Percentiles rank a stretch among this genome's conserved stretches.
These are phyloP conservation scores for Stylonectria norvegica DNA, from an alignment of 2,329 filamentous ascomycete species.

Conservation along the genomic window DNA sequence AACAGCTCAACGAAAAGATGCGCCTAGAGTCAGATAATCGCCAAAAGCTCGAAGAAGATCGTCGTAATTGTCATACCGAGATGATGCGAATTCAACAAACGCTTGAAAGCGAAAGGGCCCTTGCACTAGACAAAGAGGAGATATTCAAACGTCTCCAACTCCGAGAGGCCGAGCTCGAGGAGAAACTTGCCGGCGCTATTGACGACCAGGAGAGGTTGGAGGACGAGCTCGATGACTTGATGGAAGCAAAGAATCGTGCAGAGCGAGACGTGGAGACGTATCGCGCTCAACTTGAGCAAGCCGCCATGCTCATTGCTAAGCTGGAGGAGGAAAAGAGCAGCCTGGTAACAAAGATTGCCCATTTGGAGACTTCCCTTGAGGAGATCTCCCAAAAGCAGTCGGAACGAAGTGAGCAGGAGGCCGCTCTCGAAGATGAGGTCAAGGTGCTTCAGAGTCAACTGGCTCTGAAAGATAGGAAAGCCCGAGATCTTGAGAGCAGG, in stretches of 20 bases:
- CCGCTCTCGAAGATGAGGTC: slow-evolving; percentile 75
- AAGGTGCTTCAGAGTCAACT: slow-evolving; percentile 91
- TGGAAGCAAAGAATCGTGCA: slow-evolving; percentile 83
- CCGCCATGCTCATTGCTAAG: slow-evolving; percentile 77
- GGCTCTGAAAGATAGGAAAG: slow-evolving; percentile 81
- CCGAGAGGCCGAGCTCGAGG: slow-evolving; percentile 86
- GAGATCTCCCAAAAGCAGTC: slow-evolving; percentile 69
- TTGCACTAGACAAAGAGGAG: slow-evolving; percentile 96
- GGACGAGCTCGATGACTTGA: slow-evolving; percentile 84
- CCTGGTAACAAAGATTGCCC: slow-evolving; percentile 62
- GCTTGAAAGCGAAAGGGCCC: slow-evolving; percentile 89
- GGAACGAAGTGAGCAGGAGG: slow-evolving; percentile 72
- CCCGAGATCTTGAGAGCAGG: slow-evolving; percentile 80
- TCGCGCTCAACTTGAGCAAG: slow-evolving; percentile 83
- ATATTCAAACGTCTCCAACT: slow-evolving; percentile 95
- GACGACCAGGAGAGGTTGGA: slow-evolving; percentile 93
- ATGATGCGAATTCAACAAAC: slow-evolving; percentile 89
- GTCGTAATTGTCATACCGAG: slow-evolving; percentile 80
- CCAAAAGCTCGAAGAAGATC: slow-evolving; percentile 83
- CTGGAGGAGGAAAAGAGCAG: slow-evolving; percentile 83
- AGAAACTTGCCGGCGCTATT: slow-evolving; percentile 87
- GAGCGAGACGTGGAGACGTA: slow-evolving; percentile 80
- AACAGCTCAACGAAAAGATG: slow-evolving; percentile 81
- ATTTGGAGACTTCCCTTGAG: slow-evolving; percentile 67
- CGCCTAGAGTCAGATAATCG: slow-evolving; percentile 69